A percentile compares a stretch with the other conserved stretches of the same genome.
Conservation (phyloP, 2,329 filamentous ascomycete genomes). For the Cercospora sp. region DNA sequence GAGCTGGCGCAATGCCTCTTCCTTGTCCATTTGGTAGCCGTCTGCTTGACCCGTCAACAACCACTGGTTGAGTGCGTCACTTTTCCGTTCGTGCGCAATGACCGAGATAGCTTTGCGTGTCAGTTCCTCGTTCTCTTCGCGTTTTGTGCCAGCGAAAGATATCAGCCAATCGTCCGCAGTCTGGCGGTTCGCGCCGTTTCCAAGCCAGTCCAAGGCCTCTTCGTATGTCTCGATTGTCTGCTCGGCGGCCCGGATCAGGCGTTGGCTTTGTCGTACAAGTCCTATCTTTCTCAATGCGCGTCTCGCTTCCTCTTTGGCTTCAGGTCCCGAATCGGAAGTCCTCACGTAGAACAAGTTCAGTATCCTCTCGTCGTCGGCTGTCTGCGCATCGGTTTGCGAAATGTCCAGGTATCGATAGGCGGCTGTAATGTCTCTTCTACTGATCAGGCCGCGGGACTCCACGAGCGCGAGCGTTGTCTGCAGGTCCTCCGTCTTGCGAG, state of each 20-base stretch:
- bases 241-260: constrained; percentile 60
- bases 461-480: constrained; percentile 59
- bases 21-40: constrained; percentile 56
- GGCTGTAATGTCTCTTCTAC: constrained; percentile 56
- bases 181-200: constrained; percentile 46
- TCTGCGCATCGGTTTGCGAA: constrained; percentile 43
- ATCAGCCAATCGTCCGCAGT: constrained; percentile 60
- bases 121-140: constrained; percentile 53
- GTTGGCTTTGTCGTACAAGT: constrained; percentile 57
- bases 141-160: constrained; percentile 59
- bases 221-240: constrained; percentile 61
- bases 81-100: constrained; percentile 61
- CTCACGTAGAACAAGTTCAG: constrained; percentile 63
- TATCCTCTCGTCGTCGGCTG: constrained; percentile 60
- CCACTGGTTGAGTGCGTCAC: constrained; percentile 55
- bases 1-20: constrained; percentile 55
- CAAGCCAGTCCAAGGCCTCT: constrained; percentile 64
- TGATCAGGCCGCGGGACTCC: constrained; percentile 60
- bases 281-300: constrained; percentile 62
- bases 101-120: constrained; percentile 58
- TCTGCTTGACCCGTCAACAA: constrained; percentile 54
- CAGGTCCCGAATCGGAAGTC: constrained; percentile 55
- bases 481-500: constrained; percentile 59
- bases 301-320: constrained; percentile 58
- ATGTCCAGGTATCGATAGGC: constrained; percentile 64